phyloP scores from a whole-genome alignment of 352 stramenopile species.

The Pythium brachiatum region DNA sequence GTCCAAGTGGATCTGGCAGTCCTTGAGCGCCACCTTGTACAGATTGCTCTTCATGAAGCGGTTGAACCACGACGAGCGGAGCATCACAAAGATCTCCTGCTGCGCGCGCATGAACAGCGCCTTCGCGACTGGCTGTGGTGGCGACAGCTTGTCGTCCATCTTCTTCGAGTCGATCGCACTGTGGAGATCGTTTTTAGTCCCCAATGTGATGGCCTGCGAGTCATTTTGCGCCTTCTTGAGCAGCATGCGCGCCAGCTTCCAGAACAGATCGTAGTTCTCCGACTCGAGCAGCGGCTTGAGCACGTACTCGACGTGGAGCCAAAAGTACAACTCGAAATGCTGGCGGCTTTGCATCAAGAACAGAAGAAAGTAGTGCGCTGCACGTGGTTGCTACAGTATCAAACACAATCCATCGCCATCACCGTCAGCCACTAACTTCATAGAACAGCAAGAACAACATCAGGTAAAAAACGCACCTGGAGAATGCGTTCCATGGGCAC shows the following conservation, averaged over 20 bases:
- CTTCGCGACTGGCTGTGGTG: slow-evolving; percentile 39
- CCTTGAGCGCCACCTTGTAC: slow-evolving; percentile 76
- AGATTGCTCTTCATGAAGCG: slow-evolving; percentile 84
- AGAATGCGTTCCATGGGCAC: slow-evolving; percentile 82
- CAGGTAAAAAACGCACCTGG: slow-evolving; percentile 31
- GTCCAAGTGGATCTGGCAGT: slow-evolving; percentile 63
- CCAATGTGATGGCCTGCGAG: slow-evolving; percentile 73
- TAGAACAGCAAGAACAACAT: background rate
- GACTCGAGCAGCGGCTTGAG: slow-evolving; percentile 65
- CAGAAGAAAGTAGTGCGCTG: slow-evolving; percentile 83
- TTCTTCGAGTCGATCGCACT: slow-evolving; percentile 39
- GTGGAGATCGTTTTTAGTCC: slow-evolving; percentile 70
- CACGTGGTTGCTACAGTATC: slow-evolving; percentile 49
- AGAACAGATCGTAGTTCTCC: slow-evolving; percentile 54
- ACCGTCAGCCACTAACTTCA: background rate
- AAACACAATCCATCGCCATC: background rate
- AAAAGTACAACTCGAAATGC: slow-evolving; percentile 88
- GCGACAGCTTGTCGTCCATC: slow-evolving; percentile 43
- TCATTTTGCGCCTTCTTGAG: slow-evolving; percentile 74
- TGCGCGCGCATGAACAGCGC: slow-evolving; percentile 64
- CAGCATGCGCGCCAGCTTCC: slow-evolving; percentile 60
- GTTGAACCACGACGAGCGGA: slow-evolving; percentile 78
- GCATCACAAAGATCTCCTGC: slow-evolving; percentile 81
- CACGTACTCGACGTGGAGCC: slow-evolving; percentile 86
- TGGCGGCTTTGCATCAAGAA: slow-evolving; percentile 87